Conservation (phyloP, 768 basidiomycete species). For the Daedaleopsis nitida region DNA sequence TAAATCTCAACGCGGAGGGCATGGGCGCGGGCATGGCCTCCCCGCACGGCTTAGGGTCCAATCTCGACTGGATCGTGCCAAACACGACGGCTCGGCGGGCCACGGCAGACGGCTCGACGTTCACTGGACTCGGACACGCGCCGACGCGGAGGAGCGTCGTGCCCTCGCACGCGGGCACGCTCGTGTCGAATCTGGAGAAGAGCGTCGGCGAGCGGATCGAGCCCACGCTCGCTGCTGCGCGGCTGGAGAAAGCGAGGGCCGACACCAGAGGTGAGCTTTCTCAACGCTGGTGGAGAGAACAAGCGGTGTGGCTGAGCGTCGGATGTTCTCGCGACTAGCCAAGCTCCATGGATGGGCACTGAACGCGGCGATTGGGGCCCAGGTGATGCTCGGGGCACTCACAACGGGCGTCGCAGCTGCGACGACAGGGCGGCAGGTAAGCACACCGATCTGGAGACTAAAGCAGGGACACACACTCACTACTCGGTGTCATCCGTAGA, state of each 20-base stretch:
- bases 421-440: constrained; percentile 34
- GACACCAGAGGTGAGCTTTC: constrained; percentile 41
- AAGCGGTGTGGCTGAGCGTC: too few relatives aligned
- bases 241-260: constrained; percentile 47
- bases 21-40: constrained; percentile 1
- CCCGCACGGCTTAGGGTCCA: background rate
- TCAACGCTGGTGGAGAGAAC: constrained; percentile 16
- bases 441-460: background rate
- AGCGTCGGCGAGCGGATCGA: constrained; percentile 53
- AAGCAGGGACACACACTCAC: background rate
- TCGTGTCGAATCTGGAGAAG: constrained; percentile 8
- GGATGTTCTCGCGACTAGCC: constrained; percentile 26
- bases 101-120: too few relatives aligned
- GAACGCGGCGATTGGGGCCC: constrained; percentile 58
- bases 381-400: constrained; percentile 65
- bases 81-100: background rate
- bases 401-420: constrained; percentile 65
- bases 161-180: background rate
- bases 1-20: background rate
- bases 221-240: constrained; percentile 54
- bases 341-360: constrained; percentile 34
- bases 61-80: constrained; percentile 17
- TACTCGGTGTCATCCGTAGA: constrained; percentile 24
- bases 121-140: background rate
- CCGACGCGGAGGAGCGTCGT: background rate